Evolutionary conservation across 129 eudicot species (phyloP).

Genomic region (Dittrichia graveolens): DNA sequence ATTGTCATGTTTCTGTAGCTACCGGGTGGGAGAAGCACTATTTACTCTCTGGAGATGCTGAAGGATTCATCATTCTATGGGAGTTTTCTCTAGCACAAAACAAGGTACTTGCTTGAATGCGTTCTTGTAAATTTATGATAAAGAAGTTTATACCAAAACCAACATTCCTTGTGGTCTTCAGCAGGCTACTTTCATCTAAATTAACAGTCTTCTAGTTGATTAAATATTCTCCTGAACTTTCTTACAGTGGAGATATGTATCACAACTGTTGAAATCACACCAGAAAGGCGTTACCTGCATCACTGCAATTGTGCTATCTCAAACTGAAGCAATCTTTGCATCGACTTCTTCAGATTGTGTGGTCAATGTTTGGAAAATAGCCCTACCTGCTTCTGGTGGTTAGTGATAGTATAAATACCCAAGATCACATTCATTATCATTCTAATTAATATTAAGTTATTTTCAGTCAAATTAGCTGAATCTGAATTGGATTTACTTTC

Average conservation of each 20-base stretch:
- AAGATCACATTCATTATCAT: slow-evolving; percentile 10
- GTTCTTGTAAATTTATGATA: not conserved
- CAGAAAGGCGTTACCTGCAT: slow-evolving; percentile 93
- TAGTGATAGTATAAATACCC: slow-evolving; percentile 21
- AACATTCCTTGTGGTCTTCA: not conserved
- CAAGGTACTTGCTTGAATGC: slow-evolving; percentile 50
- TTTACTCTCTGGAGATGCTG: slow-evolving; percentile 89
- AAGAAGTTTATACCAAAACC: not conserved
- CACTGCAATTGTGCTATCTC: slow-evolving; percentile 59
- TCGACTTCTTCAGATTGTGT: slow-evolving; percentile 89
- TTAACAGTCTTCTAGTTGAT: not conserved
- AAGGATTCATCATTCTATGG: slow-evolving; percentile 79
- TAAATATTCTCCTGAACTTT: slow-evolving; percentile 5
- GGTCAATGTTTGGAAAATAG: slow-evolving; percentile 69
- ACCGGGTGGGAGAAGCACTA: slow-evolving; percentile 56
- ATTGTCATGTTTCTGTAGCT: slow-evolving; percentile 41
- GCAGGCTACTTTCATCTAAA: not conserved
- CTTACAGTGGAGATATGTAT: slow-evolving; percentile 78
- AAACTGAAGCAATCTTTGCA: slow-evolving; percentile 61
- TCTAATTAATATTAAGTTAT: not conserved
- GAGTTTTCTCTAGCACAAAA: slow-evolving; percentile 60
- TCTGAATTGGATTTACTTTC: no score
- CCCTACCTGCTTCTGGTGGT: slow-evolving; percentile 62
- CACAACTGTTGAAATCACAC: slow-evolving; percentile 69
- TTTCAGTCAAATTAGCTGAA: no score